These are phyloP conservation scores for Cytospora mali DNA, from an alignment of 2,329 filamentous ascomycete species.

Conservation along the genomic window DNA sequence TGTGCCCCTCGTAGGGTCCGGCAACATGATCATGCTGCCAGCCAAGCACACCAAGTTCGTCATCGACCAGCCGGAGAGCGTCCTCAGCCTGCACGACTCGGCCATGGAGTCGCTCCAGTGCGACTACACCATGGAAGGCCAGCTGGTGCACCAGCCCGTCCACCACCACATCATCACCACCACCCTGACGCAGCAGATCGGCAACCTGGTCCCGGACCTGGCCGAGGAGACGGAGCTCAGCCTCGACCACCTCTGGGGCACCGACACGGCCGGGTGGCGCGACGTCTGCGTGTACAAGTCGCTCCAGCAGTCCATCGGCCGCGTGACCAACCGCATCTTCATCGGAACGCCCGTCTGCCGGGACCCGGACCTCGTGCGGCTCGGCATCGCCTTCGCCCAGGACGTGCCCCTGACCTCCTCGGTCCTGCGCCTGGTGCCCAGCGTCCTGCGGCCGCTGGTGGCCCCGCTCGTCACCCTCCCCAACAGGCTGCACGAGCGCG, in stretches of 20 bases:
- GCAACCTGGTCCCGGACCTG: constrained; percentile 35
- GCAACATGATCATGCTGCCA: constrained; percentile 36
- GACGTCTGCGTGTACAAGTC: constrained; percentile 40
- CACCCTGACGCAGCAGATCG: constrained; percentile 38
- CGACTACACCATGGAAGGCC: constrained; percentile 38
- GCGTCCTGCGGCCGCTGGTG: constrained; percentile 28
- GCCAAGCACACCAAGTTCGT: constrained; percentile 37
- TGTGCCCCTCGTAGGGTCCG: constrained; percentile 32
- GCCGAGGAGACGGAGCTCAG: constrained; percentile 37
- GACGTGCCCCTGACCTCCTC: constrained; percentile 28
- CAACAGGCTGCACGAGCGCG: constrained; percentile 29
- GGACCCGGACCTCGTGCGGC: constrained; percentile 20
- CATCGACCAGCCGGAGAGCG: constrained; percentile 37
- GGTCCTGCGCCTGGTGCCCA: constrained; percentile 30
- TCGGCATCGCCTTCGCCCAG: constrained; percentile 22
- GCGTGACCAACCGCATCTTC: constrained; percentile 38
- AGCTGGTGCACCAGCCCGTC: constrained; percentile 36
- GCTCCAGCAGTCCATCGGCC: constrained; percentile 36
- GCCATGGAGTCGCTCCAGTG: constrained; percentile 41
- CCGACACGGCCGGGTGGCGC: constrained; percentile 34
- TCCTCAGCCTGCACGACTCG: constrained; percentile 39
- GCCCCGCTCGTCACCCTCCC: constrained; percentile 30
- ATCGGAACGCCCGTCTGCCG: constrained; percentile 38
- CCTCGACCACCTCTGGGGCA: constrained; percentile 37
- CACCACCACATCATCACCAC: constrained; percentile 39